Evolutionary conservation across 2,329 filamentous ascomycete genomes (phyloP), one percentile per base, ranked within the genome.

Genomic region (Xylaria sp.): DNA sequence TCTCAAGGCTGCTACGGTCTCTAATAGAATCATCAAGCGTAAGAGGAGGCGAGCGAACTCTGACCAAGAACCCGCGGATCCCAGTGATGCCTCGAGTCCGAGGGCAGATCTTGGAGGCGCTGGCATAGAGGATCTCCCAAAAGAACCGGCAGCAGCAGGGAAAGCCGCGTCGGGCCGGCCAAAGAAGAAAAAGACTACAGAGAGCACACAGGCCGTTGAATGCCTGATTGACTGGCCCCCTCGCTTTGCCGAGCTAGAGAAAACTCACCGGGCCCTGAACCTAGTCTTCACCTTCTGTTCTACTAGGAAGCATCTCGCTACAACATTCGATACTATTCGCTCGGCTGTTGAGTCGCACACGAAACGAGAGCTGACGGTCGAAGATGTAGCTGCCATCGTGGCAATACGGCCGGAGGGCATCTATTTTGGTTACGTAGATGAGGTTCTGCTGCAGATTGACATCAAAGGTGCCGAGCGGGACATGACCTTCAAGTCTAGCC

Each of bases 261-360:
- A 90, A 78, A 92, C 90, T 0, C 92, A 98, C 78, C 88, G 90
- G 69, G 95, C 96, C 1, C 82, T 99, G 68, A 99, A 97, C 74
- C 82, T 98, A 1, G 93, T 98, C 0, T 97, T 93, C 75, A 98
- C 96, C 0, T 98, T 99, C 77, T 97, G 93, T 82, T 96, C 90
- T 77, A 95, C 95, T 0, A 90, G 96, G 54, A 98, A 97, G 78
- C 93, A 98, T 75, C 86, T 98, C 32, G 90, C 93, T 0, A 98
- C 96, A 0, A 98, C 95, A 0, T 93, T 98, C 72, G 92, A 96
- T 17, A 97, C 92, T 5, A 92, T 99, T 55, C 93, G 90, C 73
- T 87, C 89, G 8, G 88, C 95, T 0, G 95, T 98, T 0, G 93
- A 98, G 79, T 88, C 88, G 0, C 93, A 98, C 76, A 94, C 90